Evolutionary conservation across 768 basidiomycete genomes (phyloP).

Genomic region (Amanita fuliginea): DNA sequence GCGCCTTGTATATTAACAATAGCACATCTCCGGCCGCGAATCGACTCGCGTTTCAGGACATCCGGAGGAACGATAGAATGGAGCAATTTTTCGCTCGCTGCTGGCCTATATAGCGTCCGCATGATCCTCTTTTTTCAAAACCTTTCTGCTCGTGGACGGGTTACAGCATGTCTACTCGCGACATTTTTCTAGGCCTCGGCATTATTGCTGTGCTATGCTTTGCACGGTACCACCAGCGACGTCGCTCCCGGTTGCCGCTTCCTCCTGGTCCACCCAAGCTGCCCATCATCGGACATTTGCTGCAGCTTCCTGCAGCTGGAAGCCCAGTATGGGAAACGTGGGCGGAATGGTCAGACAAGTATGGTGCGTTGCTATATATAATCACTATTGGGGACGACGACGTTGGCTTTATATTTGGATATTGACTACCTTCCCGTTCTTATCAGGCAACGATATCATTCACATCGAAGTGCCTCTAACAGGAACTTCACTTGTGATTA

Average conservation of each 20-base stretch:
- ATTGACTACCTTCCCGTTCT: neutral
- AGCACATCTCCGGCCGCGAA: too few species aligned
- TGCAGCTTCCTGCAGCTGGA: slow-evolving; percentile 12
- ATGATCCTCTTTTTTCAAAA: neutral
- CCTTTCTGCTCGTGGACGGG: neutral
- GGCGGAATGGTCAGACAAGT: slow-evolving; percentile 14
- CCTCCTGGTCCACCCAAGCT: slow-evolving; percentile 20
- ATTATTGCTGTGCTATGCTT: neutral
- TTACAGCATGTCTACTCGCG: neutral
- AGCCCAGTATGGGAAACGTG: slow-evolving; percentile 14
- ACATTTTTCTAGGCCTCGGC: neutral
- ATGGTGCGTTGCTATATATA: slow-evolving; percentile 10
- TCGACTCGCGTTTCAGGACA: too few species aligned
- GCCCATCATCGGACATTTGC: slow-evolving; percentile 17
- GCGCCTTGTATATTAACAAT: too few species aligned
- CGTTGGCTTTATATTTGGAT: neutral
- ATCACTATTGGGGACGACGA: too few species aligned
- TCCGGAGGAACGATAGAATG: too few species aligned
- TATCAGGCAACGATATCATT: slow-evolving; percentile 20
- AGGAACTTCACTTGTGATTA: slow-evolving; percentile 22
- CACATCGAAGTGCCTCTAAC: slow-evolving; percentile 14
- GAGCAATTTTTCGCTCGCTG: neutral
- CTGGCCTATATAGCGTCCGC: neutral
- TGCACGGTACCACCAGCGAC: neutral
- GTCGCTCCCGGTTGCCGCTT: slow-evolving; percentile 8